Conservation (phyloP, 441 rosid genomes). For the Gossypium schwendimanii region DNA sequence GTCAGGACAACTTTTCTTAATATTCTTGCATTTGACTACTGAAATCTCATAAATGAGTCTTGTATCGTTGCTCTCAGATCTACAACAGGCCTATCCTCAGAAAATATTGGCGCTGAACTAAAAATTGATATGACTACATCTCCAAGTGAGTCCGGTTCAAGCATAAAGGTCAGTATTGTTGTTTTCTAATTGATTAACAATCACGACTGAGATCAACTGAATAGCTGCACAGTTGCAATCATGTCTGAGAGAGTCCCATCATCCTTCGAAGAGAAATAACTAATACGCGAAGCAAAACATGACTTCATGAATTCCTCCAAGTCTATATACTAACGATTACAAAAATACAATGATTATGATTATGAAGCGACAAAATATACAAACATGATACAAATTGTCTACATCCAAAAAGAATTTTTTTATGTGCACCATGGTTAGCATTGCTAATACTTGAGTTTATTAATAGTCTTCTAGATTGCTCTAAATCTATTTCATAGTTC, state of each 20-base stretch:
- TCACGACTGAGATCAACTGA: not conserved
- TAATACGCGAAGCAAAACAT: too few relatives aligned
- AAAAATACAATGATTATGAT: not conserved
- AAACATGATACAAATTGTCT: not conserved
- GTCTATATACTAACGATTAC: too few relatives aligned
- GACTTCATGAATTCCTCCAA: too few relatives aligned
- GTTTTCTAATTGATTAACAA: not conserved
- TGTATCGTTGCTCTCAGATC: slow-evolving; percentile 40
- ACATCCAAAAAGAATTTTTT: not conserved
- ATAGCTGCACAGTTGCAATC: not conserved
- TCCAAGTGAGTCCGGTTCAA: slow-evolving; percentile 39
- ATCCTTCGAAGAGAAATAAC: not conserved
- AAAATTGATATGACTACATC: slow-evolving; percentile 34
- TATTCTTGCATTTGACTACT: not conserved
- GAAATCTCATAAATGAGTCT: not conserved
- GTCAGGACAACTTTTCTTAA: not conserved
- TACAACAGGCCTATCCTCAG: slow-evolving; percentile 43
- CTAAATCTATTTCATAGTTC: not conserved
- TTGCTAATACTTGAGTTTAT: not conserved
- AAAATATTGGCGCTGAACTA: slow-evolving; percentile 35
- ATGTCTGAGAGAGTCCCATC: not conserved
- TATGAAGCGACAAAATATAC: not conserved
- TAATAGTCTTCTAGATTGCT: not conserved
- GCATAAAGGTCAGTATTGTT: slow-evolving; percentile 44
- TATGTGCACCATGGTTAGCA: not conserved